A percentile compares a stretch with the other conserved stretches of the same genome.
phyloP scores from a whole-genome alignment of 495 filamentous ascomycete genomes.

The Glarea lozoyensis region DNA sequence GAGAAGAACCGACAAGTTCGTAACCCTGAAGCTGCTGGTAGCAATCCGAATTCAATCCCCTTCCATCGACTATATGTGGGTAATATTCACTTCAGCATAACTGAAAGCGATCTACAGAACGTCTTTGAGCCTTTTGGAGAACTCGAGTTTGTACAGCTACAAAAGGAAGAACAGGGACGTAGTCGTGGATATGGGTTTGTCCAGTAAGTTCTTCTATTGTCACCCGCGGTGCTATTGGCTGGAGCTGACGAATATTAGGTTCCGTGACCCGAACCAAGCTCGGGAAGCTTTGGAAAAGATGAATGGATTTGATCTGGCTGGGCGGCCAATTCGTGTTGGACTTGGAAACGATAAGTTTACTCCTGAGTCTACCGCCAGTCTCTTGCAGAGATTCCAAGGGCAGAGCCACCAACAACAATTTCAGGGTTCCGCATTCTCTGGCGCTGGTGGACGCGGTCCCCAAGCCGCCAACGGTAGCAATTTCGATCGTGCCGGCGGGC shows the following conservation, averaged over 20 bases:
- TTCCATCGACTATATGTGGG: conserved; percentile 99
- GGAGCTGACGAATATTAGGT: conserved; percentile 42
- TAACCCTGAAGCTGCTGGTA: conserved; percentile 60
- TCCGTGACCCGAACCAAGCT: conserved; percentile 83
- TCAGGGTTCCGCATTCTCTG: conserved; percentile 93
- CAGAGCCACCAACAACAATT: conserved; percentile 67
- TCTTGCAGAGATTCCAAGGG: conserved; percentile 80
- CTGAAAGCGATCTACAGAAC: conserved; percentile 89
- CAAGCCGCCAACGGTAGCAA: conserved; percentile 71
- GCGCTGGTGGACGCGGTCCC: conserved; percentile 78
- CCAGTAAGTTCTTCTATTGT: conserved; percentile 71
- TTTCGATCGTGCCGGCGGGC: conserved; percentile 88
- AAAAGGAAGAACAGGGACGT: conserved; percentile 85
- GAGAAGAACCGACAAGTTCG: conserved; percentile 98
- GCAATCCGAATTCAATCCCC: conserved; percentile 65
- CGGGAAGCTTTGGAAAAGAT: conserved; percentile 95
- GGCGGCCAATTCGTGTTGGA: conserved; percentile 94
- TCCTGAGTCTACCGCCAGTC: conserved; percentile 86
- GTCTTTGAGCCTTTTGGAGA: conserved; percentile 98
- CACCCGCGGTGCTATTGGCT: neutral
- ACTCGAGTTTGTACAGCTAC: conserved; percentile 93
- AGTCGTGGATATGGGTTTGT: conserved; percentile 98
- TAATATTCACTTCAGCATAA: conserved; percentile 99
- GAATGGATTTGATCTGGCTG: conserved; percentile 98
- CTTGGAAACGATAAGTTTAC: conserved; percentile 99